A percentile compares a stretch with the other conserved stretches of the same genome.
Conservation (phyloP, 495 filamentous ascomycete genomes). For the Chaetomium cochliodes region DNA sequence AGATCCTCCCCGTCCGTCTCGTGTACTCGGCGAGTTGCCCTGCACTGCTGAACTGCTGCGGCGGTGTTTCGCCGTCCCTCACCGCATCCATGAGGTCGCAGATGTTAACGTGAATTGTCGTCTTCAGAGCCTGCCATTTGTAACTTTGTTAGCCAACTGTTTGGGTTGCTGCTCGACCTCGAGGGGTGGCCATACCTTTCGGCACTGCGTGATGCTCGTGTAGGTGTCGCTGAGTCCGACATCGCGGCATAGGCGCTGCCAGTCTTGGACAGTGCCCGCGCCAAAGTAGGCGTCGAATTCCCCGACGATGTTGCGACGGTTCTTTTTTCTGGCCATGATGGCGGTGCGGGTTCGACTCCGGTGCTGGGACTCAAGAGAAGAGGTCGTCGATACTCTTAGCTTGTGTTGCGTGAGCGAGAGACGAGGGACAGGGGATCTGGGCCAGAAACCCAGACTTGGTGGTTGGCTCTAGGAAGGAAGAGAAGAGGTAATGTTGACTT, state of each 20-base stretch:
- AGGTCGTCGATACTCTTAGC: background rate
- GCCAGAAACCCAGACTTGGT: background rate
- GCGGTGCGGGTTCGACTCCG: too few relatives aligned
- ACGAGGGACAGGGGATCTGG: too few relatives aligned
- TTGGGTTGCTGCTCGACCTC: too few relatives aligned
- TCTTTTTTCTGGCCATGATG: conserved; percentile 13
- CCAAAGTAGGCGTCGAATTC: conserved; percentile 37
- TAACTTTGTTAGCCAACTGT: background rate
- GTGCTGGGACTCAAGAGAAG: background rate
- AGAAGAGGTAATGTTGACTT: background rate
- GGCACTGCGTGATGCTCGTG: conserved; percentile 39
- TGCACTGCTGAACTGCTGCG: conserved; percentile 28
- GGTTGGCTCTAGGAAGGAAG: background rate
- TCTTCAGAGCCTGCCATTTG: conserved; percentile 27
- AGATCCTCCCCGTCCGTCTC: conserved; percentile 16
- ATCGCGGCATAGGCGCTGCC: conserved; percentile 40
- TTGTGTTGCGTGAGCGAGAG: too few relatives aligned
- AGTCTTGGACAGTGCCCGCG: conserved; percentile 33
- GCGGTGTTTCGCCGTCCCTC: conserved; percentile 1
- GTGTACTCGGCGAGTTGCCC: conserved; percentile 32
- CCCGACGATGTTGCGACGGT: conserved; percentile 14
- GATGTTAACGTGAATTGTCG: conserved; percentile 42
- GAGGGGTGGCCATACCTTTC: conserved; percentile 30
- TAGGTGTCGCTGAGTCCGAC: conserved; percentile 33
- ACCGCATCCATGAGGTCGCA: conserved; percentile 39